Conservation (phyloP, 805 yeast genomes). For the Martiniozyma abietophila region DNA sequence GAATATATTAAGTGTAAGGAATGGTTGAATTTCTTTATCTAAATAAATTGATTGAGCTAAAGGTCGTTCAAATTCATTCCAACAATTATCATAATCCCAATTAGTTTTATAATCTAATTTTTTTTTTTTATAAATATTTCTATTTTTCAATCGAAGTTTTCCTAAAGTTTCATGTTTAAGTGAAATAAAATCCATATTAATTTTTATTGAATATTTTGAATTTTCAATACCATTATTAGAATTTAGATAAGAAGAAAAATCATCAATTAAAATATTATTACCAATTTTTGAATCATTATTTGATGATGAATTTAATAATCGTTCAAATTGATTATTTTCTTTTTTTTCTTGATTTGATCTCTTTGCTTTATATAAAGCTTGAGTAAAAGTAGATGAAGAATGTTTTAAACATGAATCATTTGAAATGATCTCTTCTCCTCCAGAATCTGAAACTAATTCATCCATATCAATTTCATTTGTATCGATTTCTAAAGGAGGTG, state of each 20-base stretch:
- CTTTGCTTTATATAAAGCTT: background rate
- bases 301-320: background rate
- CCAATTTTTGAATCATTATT: background rate
- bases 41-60: slow-evolving; percentile 17
- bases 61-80: slow-evolving; percentile 27
- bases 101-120: slow-evolving; percentile 22
- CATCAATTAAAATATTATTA: slow-evolving; percentile 8
- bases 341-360: background rate
- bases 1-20: slow-evolving; percentile 57
- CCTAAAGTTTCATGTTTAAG: slow-evolving; percentile 23
- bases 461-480: slow-evolving; percentile 18
- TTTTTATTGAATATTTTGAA: slow-evolving; percentile 22
- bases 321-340: background rate
- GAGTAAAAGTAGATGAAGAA: background rate
- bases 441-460: slow-evolving; percentile 19
- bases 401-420: slow-evolving; percentile 2
- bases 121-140: slow-evolving; percentile 17
- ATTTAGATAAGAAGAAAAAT: slow-evolving; percentile 17
- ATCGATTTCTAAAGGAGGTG: slow-evolving; percentile 26
- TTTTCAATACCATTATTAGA: slow-evolving; percentile 18
- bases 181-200: slow-evolving; percentile 21
- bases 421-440: slow-evolving; percentile 10
- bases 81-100: slow-evolving; percentile 36
- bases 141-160: slow-evolving; percentile 21
- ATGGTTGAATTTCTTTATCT: slow-evolving; percentile 30